phyloP scores from a whole-genome alignment of 2,329 filamentous ascomycete species.

The Emmonsia crescens region DNA sequence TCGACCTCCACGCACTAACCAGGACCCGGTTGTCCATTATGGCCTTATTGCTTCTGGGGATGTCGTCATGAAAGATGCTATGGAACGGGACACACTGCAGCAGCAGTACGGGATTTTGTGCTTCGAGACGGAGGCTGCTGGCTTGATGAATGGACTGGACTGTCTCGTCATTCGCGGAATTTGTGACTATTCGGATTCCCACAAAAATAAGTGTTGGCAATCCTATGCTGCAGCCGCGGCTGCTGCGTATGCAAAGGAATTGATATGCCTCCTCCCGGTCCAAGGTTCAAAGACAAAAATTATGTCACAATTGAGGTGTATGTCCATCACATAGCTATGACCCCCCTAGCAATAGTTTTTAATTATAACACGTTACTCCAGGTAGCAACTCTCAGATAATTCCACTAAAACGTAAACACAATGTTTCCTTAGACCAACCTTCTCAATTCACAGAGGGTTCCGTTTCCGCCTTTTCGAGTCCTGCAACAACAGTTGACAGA shows the following conservation, averaged over 20 bases:
- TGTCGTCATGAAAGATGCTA: not conserved
- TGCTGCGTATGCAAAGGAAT: constrained; percentile 16
- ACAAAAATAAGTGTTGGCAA: constrained; percentile 20
- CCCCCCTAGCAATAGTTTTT: too few species aligned
- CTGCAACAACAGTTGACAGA: too few species aligned
- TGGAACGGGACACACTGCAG: not conserved
- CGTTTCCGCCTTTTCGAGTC: too few species aligned
- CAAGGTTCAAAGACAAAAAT: too few species aligned
- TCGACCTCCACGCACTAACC: not conserved
- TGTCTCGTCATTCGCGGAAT: constrained; percentile 19
- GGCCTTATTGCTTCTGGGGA: not conserved
- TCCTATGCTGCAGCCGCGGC: constrained; percentile 17
- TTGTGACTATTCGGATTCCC: constrained; percentile 19
- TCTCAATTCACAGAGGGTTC: too few species aligned
- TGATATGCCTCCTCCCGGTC: too few species aligned
- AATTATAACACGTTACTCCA: too few species aligned
- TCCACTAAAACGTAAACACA: too few species aligned
- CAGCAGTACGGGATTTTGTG: not conserved
- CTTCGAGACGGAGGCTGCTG: not conserved
- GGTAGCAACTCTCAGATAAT: too few species aligned
- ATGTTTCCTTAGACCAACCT: too few species aligned
- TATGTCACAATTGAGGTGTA: too few species aligned
- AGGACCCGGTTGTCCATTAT: not conserved
- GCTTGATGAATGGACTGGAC: constrained; percentile 14
- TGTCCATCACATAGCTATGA: too few species aligned